Evolutionary conservation across 2,329 filamentous ascomycete genomes (phyloP).

Genomic region (Hypoxylon sp.): DNA sequence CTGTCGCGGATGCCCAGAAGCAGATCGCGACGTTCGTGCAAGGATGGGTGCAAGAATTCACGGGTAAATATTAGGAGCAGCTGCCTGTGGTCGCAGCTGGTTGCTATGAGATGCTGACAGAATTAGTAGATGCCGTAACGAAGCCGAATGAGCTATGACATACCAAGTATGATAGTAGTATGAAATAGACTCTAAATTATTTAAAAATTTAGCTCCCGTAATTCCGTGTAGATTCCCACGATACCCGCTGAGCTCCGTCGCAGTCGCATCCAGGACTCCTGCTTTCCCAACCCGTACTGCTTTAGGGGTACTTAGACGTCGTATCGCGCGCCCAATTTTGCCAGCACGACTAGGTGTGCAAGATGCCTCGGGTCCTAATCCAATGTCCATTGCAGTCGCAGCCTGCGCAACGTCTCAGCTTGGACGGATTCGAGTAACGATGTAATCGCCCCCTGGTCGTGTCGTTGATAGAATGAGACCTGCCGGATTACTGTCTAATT

Average conservation of each 20-base stretch:
- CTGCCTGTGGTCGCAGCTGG: constrained; percentile 31
- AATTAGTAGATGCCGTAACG: constrained; percentile 36
- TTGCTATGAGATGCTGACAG: constrained; percentile 38
- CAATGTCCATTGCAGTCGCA: not conserved
- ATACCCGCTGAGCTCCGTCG: not conserved
- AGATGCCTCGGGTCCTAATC: not conserved
- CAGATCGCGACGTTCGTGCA: constrained; percentile 73
- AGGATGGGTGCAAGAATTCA: constrained; percentile 75
- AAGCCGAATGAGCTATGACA: constrained; percentile 39
- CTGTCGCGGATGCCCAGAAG: constrained; percentile 72
- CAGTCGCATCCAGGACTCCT: not conserved
- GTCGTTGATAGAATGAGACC: not conserved
- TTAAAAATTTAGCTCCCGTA: constrained; percentile 4
- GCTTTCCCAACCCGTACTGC: not conserved
- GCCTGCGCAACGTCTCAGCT: not conserved
- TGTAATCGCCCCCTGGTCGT: not conserved
- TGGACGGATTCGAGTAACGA: not conserved
- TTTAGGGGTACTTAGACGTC: not conserved
- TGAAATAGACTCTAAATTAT: constrained; percentile 24
- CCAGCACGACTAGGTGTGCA: not conserved
- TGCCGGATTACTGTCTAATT: not conserved
- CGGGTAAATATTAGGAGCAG: constrained; percentile 45
- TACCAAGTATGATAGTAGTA: constrained; percentile 58
- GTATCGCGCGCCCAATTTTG: not conserved
- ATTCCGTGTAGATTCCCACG: constrained; percentile 2